Base-by-base conservation (phyloP, 192 early-diverging fungal species). In the Coemansia sp. region DNA sequence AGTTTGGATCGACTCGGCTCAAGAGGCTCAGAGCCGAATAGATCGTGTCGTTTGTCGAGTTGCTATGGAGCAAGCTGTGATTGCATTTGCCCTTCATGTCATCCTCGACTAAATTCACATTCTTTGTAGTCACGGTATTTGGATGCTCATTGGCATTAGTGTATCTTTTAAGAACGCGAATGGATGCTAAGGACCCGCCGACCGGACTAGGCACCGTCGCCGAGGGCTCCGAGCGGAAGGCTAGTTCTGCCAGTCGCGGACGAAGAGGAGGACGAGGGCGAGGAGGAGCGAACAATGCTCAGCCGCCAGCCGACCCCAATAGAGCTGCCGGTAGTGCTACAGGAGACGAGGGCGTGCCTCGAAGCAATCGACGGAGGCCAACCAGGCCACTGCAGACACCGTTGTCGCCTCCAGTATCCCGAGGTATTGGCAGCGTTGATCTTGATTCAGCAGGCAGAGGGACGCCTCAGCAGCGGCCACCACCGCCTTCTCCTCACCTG, bases 1-100 rank as follows among this genome's bases (percentile, higher is more conserved):
- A 28, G 51, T 14, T 55, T 55, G 51, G 51, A 55, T 55, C 51
- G 51, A 31, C 51, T 55, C 51, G 51, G 26, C 51, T 55, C 51
- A 16, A 55, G 16, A 28, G 7, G 42, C 0, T 45, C 18, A 0
- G 43, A 45, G 18, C 43, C 43, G 43, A 45, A 9, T 45, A n/a
- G 16, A 42, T 9, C 1, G 5, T 38, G 10, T 13, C 37, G 40
- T n/a, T 5, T 0, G 5, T 42, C 40, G 5, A n/a, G 16, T 3
- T n/a, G 16, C 5, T n/a, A n/a, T n/a, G n/a, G n/a, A n/a, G n/a
- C n/a, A n/a, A n/a, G n/a, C n/a, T n/a, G n/a, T n/a, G n/a, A n/a
- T n/a, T 20, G 43, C 5, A 21, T 20, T 42, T 5, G 18, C 9
- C 31, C 13, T 31, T 23, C 24, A 26, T 51, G 48, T 51, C 24